A percentile compares a stretch with the other conserved stretches of the same genome.
Evolutionary conservation across 2,329 filamentous ascomycete genomes (phyloP).

Genomic region (Lecanicillium sp.): DNA sequence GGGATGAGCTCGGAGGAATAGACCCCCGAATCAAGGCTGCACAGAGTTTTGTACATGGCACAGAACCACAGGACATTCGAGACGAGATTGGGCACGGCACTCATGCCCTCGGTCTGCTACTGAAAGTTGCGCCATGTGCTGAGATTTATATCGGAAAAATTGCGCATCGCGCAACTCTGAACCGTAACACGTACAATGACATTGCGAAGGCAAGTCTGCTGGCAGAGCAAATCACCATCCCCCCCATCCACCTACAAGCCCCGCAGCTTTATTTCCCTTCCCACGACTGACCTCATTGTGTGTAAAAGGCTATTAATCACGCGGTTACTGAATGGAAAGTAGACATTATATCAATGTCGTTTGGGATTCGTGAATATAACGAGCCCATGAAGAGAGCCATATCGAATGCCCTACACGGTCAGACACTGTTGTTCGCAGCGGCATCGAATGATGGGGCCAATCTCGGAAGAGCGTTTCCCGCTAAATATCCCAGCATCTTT

Average conservation of each 20-base stretch:
- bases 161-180: background rate
- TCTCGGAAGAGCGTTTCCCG: conserved; percentile 2
- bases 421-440: conserved; percentile 1
- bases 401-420: background rate
- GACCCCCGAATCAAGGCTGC: conserved; percentile 1
- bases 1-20: background rate
- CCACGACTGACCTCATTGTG: background rate
- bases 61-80: background rate
- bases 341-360: conserved; percentile 6
- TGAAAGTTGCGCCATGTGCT: background rate
- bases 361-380: conserved; percentile 3
- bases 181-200: background rate
- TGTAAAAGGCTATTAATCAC: conserved; percentile 1
- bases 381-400: background rate
- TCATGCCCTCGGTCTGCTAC: background rate
- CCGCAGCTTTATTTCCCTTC: background rate
- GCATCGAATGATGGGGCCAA: conserved; percentile 4
- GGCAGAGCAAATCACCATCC: background rate
- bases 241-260: no score
- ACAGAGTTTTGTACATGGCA: background rate
- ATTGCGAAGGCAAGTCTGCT: background rate
- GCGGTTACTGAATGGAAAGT: background rate
- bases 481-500: background rate
- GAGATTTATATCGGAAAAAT: conserved; percentile 1
- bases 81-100: conserved; percentile 1